phyloP scores from a whole-genome alignment of 2,329 filamentous ascomycete genomes.

The Sporothrix curviconia region DNA sequence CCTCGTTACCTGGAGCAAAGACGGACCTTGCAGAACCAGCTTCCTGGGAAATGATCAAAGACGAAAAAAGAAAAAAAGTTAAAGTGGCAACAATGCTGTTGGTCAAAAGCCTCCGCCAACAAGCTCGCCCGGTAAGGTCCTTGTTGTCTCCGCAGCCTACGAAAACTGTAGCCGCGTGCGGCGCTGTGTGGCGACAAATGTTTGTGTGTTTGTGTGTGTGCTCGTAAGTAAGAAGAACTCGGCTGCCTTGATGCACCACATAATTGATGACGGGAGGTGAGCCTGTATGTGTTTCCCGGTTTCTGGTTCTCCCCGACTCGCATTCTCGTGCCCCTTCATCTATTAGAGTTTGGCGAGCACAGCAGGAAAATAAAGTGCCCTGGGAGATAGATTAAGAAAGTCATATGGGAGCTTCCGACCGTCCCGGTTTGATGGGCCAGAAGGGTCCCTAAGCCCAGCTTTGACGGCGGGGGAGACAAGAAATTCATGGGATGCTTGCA shows the following conservation, averaged over 20 bases:
- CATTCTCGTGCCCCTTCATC: not conserved
- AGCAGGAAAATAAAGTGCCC: not conserved
- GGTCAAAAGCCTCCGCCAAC: not conserved
- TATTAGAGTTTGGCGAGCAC: constrained; percentile 3
- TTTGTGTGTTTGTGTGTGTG: no score
- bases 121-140: not conserved
- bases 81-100: not conserved
- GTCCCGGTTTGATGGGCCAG: not conserved
- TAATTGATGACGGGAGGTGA: not conserved
- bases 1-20: no score
- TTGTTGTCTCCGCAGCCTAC: not conserved
- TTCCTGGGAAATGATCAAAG: no score
- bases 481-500: no score
- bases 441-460: not conserved
- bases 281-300: constrained; percentile 3
- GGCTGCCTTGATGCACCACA: no score
- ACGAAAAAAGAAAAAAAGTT: no score
- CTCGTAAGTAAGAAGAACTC: no score
- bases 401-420: constrained; percentile 4
- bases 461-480: no score
- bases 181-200: no score
- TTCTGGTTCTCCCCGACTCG: not conserved
- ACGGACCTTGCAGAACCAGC: no score
- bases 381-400: constrained; percentile 2
- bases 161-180: not conserved